These are phyloP conservation scores for Hyaloscypha bicolor DNA, from an alignment of 495 filamentous ascomycete species.

Conservation along the genomic window DNA sequence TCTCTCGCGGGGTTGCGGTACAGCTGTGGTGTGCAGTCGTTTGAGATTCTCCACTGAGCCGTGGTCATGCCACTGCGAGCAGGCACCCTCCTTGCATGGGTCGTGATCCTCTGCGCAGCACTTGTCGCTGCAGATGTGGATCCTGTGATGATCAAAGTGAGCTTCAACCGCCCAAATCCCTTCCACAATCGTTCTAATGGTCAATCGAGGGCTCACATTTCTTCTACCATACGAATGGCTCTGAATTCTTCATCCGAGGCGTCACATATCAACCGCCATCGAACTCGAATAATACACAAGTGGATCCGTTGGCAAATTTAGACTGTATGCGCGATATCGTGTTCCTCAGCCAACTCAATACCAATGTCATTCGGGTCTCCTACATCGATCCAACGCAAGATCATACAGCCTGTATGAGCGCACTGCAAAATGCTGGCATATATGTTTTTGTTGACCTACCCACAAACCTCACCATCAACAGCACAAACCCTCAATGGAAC, in stretches of 20 bases:
- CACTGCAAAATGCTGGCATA: slow-evolving; percentile 50
- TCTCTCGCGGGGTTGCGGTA: background rate
- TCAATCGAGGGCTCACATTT: slow-evolving; percentile 63
- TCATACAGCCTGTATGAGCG: slow-evolving; percentile 78
- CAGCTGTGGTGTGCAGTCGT: background rate
- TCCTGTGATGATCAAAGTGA: background rate
- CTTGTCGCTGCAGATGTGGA: background rate
- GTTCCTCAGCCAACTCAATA: slow-evolving; percentile 67
- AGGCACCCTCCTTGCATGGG: background rate
- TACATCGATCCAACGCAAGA: slow-evolving; percentile 76
- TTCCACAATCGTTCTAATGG: background rate
- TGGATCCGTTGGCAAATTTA: slow-evolving; percentile 69
- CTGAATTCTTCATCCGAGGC: slow-evolving; percentile 83
- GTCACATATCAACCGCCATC: slow-evolving; percentile 71
- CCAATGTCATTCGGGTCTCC: slow-evolving; percentile 93
- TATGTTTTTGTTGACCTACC: slow-evolving; percentile 74
- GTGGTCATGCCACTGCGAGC: background rate
- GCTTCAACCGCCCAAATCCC: background rate
- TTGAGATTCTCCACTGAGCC: background rate
- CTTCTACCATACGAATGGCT: slow-evolving; percentile 55
- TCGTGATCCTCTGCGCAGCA: background rate
- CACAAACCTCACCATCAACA: slow-evolving; percentile 83
- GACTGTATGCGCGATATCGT: slow-evolving; percentile 79
- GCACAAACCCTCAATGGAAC: slow-evolving; percentile 75
- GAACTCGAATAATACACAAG: slow-evolving; percentile 31